Evolutionary conservation across 2,329 filamentous ascomycete genomes (phyloP).

Genomic region (Penicillium sp.): DNA sequence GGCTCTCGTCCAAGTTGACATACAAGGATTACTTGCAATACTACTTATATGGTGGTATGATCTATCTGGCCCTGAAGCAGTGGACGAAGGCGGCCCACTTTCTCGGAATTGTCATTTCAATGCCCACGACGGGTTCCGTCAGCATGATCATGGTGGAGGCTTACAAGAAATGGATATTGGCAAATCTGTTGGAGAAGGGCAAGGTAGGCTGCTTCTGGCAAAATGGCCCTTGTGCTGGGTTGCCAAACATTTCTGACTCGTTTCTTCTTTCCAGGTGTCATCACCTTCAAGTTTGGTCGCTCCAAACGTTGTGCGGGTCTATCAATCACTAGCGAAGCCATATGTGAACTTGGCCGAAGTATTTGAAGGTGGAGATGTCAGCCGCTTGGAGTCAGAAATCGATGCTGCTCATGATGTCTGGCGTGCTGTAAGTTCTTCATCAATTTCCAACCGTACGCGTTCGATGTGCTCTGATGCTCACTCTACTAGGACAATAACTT

Average conservation of each 20-base stretch:
- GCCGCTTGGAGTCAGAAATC: slow-evolving; percentile 58
- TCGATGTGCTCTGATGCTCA: slow-evolving; percentile 4
- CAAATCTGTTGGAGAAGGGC: slow-evolving; percentile 66
- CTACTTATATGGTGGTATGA: slow-evolving; percentile 58
- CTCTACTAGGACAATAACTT: slow-evolving; percentile 59
- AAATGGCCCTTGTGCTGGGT: neutral
- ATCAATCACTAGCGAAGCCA: slow-evolving; percentile 55
- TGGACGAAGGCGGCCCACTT: slow-evolving; percentile 60
- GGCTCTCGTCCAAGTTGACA: slow-evolving; percentile 37
- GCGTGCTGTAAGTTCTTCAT: slow-evolving; percentile 45
- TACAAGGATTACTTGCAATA: slow-evolving; percentile 54
- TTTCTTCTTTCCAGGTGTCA: slow-evolving; percentile 32
- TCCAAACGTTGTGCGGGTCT: slow-evolving; percentile 49
- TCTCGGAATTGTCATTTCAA: slow-evolving; percentile 60
- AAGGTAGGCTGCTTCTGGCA: slow-evolving; percentile 41
- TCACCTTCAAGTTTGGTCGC: slow-evolving; percentile 53
- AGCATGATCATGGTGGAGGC: slow-evolving; percentile 81
- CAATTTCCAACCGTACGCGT: neutral
- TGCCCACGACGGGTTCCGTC: slow-evolving; percentile 57
- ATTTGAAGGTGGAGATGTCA: slow-evolving; percentile 57
- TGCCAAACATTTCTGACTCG: neutral
- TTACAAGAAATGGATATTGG: slow-evolving; percentile 85
- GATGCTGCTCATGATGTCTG: slow-evolving; percentile 56
- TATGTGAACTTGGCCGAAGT: slow-evolving; percentile 66
- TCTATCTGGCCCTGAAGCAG: slow-evolving; percentile 55